Base-by-base conservation (phyloP, 306 rosid genomes). In the Malus sieversii region DNA sequence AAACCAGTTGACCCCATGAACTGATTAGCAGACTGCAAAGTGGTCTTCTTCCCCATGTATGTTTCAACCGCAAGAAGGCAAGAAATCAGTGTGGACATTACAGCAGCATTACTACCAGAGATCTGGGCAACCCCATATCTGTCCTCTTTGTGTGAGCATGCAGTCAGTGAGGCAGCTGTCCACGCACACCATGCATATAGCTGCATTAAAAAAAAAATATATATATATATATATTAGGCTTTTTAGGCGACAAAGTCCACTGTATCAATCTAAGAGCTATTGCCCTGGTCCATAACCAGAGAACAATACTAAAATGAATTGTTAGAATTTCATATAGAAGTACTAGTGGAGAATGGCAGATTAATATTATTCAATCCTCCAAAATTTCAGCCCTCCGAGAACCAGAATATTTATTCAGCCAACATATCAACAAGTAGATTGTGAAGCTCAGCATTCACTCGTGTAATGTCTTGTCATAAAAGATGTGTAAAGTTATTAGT, bases 1-100 rank as follows among this genome's bases (percentile, higher is more conserved):
- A 96, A 90, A 71, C 91, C 86, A 9, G 90, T 86, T 16, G 93
- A 86, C 58, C 98, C 99, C 82, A 88, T 84, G 61, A 84, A 66
- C 33, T 89, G 91, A 58, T 84, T 78, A 1, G 89, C 78, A 32
- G 96, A 84, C 72, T 83, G 97, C 76, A 90, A 66, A 70, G 57
- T 88, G 78, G 93, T 92, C 84, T 85, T 96, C 90, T 92, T 96
- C 79, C 98, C 99, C 98, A 89, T 90, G 86, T 83, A 86, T 44
- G 86, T 79, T 81, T 95, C 99, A 72, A 92, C 86, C 57, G 97
- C 97, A 78, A 90, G 97, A 75, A 95, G 96, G 74, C 97, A 90
- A 66, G 99, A 92, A 75, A 90, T 63, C 78, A 95, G 85, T 1
- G 96, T 87, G 9, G 97, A 89, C 67, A 87, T 76, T 48, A 86